phyloP scores from a whole-genome alignment of 164 flowering plant species.

The Santalum album region DNA sequence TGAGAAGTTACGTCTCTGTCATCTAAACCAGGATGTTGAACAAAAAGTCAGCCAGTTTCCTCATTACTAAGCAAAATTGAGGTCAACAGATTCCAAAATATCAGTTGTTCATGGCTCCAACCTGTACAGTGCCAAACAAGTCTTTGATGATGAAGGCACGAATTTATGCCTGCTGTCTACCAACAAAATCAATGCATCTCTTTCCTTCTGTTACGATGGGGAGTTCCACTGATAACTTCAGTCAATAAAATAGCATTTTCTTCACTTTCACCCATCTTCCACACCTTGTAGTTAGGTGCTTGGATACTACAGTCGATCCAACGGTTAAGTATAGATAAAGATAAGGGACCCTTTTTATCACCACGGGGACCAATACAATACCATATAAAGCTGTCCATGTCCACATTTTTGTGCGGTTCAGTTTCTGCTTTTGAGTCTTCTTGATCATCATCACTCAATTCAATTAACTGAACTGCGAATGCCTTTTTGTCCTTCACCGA shows the following conservation, averaged over 20 bases:
- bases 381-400: conserved; percentile 16
- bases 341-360: conserved; percentile 22
- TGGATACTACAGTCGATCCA: conserved; percentile 20
- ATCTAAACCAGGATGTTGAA: too few relatives aligned
- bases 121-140: too few relatives aligned
- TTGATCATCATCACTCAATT: conserved; percentile 28
- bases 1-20: too few relatives aligned
- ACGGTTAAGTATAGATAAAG: conserved; percentile 14
- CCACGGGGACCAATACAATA: conserved; percentile 25
- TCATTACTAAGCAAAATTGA: too few relatives aligned
- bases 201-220: background rate
- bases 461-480: conserved; percentile 15
- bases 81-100: too few relatives aligned
- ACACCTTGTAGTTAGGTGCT: conserved; percentile 20
- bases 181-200: background rate
- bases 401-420: background rate
- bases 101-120: too few relatives aligned
- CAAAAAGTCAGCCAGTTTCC: too few relatives aligned
- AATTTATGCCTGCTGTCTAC: background rate
- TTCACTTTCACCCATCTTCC: conserved; percentile 26
- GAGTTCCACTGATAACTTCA: conserved; percentile 12
- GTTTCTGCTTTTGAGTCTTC: conserved; percentile 1
- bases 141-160: too few relatives aligned
- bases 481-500: background rate
- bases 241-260: conserved; percentile 19